Percentiles rank a stretch among this genome's conserved stretches.
phyloP scores from a whole-genome alignment of 176 grass and related monocot species.

The Carex kokanica region DNA sequence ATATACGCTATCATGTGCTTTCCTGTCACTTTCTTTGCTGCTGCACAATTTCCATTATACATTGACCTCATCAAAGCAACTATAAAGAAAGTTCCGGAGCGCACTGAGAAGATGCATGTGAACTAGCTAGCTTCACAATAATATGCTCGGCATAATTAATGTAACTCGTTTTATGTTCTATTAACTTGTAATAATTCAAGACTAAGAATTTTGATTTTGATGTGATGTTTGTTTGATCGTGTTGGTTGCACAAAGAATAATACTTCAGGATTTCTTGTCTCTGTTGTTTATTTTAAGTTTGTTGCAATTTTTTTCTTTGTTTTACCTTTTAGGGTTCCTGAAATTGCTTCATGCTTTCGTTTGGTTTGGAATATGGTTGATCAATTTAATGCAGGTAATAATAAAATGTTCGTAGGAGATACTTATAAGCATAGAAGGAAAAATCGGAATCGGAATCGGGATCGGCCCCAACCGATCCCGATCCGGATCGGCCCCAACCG shows the following conservation, averaged over 20 bases:
- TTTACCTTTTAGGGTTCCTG: neutral
- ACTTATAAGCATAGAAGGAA: too few species aligned
- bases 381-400: neutral
- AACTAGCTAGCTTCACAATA: neutral
- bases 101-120: neutral
- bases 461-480: too few species aligned
- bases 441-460: too few species aligned
- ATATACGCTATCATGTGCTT: neutral
- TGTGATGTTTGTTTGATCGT: neutral
- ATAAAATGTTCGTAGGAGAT: neutral
- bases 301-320: neutral
- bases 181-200: neutral
- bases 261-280: neutral
- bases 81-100: conserved; percentile 8
- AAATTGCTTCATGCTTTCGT: neutral
- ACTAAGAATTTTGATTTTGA: neutral
- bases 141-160: neutral
- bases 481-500: too few species aligned
- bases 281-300: neutral
- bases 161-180: neutral
- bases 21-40: conserved; percentile 2
- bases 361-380: neutral
- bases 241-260: neutral
- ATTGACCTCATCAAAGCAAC: conserved; percentile 14
- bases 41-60: conserved; percentile 11